A percentile compares a stretch with the other conserved stretches of the same genome.
Conservation (phyloP, 2,329 filamentous ascomycete species). For the Grosmannia huntii region DNA sequence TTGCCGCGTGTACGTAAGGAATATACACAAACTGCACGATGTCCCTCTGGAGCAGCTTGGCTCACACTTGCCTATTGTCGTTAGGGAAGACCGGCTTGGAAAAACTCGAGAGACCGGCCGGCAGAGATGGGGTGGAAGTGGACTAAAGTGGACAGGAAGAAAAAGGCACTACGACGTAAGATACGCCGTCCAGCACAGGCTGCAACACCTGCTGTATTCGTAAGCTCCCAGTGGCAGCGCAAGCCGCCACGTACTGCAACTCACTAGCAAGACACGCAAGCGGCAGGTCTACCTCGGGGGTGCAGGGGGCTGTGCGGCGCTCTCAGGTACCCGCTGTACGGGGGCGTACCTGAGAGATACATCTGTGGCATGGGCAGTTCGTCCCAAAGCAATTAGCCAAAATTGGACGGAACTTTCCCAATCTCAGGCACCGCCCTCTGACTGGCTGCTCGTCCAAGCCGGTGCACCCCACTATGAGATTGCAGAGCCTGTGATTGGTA, state of each 20-base stretch:
- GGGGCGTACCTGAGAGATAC: neutral
- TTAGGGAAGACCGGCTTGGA: neutral
- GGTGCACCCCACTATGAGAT: no score
- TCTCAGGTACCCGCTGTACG: neutral
- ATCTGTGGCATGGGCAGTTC: neutral
- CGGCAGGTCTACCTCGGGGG: neutral
- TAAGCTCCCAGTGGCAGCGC: neutral
- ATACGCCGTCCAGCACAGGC: no score
- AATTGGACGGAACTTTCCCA: neutral
- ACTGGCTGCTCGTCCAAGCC: neutral
- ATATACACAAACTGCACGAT: neutral
- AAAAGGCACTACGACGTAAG: neutral
- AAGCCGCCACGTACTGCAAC: neutral
- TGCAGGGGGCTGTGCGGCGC: neutral
- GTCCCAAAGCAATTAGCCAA: neutral
- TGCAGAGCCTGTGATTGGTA: neutral
- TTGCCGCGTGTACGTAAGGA: neutral
- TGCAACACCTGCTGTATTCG: neutral
- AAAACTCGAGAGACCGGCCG: neutral
- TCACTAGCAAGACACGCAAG: neutral
- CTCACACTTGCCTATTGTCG: neutral
- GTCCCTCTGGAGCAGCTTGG: neutral
- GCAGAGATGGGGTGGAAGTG: neutral
- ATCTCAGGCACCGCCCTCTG: constrained; percentile 6
- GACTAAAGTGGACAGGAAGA: neutral